Percentiles rank a stretch among this genome's conserved stretches.
Evolutionary conservation across 257 asterid genomes (phyloP).

Genomic region (Plantago ovata): DNA sequence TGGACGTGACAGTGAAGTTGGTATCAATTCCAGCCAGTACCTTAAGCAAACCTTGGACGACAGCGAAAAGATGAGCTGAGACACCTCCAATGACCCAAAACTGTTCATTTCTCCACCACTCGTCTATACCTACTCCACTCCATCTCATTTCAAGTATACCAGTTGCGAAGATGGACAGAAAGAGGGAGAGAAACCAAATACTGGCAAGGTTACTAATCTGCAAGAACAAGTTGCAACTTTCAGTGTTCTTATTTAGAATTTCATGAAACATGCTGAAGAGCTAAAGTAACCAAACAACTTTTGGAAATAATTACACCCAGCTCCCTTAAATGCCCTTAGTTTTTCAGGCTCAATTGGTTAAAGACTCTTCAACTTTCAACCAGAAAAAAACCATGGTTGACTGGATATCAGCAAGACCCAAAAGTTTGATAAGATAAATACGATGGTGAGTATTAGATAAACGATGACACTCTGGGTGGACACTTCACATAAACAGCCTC

Average conservation of each 20-base stretch:
- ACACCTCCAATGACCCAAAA: constrained; percentile 99
- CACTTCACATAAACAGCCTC: too few relatives aligned
- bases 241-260: neutral
- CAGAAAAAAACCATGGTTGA: too few relatives aligned
- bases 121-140: constrained; percentile 97
- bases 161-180: constrained; percentile 90
- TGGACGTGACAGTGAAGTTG: constrained; percentile 95
- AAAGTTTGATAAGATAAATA: too few relatives aligned
- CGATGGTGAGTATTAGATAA: too few relatives aligned
- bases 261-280: neutral
- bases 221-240: constrained; percentile 15
- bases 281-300: neutral
- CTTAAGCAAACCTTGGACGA: constrained; percentile 92
- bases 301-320: too few relatives aligned
- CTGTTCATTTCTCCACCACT: constrained; percentile 99
- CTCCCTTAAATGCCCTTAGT: too few relatives aligned
- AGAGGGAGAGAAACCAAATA: constrained; percentile 91
- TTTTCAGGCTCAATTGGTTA: too few relatives aligned
- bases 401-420: too few relatives aligned
- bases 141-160: constrained; percentile 97
- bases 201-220: constrained; percentile 97
- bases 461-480: too few relatives aligned
- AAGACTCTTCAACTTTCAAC: too few relatives aligned
- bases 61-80: constrained; percentile 88
- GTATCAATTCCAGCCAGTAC: constrained; percentile 97